Conservation (phyloP, 169 alveolate genomes). For the Plasmodium sp. region DNA sequence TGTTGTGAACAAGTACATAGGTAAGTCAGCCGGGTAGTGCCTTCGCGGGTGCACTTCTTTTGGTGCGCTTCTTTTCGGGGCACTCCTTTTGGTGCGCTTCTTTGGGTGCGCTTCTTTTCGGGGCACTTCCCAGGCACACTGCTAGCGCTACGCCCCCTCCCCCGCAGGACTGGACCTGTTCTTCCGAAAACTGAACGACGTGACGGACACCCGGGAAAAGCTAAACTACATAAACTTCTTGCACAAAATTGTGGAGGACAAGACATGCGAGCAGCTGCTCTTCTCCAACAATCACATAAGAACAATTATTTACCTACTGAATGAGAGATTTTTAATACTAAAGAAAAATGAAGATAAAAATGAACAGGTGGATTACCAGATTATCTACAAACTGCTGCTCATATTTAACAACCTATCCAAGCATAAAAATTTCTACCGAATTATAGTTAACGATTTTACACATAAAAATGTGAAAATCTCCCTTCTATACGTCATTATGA, state of each 20-base stretch:
- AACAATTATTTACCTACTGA: slow-evolving; percentile 63
- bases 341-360: slow-evolving; percentile 59
- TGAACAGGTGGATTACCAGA: slow-evolving; percentile 43
- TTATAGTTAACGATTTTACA: slow-evolving; percentile 50
- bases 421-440: slow-evolving; percentile 42
- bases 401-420: slow-evolving; percentile 63
- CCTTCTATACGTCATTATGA: slow-evolving; percentile 64
- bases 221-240: slow-evolving; percentile 49
- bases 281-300: slow-evolving; percentile 65
- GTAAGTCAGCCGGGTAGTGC: neutral
- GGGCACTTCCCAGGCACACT: neutral
- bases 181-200: slow-evolving; percentile 55
- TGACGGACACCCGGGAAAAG: slow-evolving; percentile 32
- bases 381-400: slow-evolving; percentile 57
- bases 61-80: neutral
- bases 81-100: neutral
- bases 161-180: slow-evolving; percentile 59
- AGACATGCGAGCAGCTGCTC: slow-evolving; percentile 39
- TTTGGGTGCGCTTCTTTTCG: neutral
- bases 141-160: neutral
- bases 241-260: slow-evolving; percentile 52
- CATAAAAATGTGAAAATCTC: slow-evolving; percentile 72
- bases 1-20: slow-evolving; percentile 73
- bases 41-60: neutral
- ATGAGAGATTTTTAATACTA: slow-evolving; percentile 23